Conservation (phyloP, 768 basidiomycete genomes). For the Termitomyces sp. region DNA sequence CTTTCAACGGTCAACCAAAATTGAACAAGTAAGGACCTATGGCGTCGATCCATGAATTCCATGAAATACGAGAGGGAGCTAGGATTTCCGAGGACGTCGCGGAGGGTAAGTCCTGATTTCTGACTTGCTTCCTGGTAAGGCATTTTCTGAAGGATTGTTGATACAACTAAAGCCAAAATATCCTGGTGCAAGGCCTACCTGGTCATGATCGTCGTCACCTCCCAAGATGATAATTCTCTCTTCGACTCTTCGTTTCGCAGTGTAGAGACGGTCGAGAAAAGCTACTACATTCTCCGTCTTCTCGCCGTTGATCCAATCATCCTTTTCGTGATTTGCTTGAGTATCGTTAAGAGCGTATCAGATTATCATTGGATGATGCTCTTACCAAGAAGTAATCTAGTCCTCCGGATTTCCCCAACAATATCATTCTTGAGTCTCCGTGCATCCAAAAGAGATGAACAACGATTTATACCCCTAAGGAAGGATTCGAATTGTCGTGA, state of each 20-base stretch:
- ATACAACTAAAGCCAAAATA: not conserved
- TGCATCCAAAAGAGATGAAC: conserved; percentile 83
- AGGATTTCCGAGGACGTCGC: conserved; percentile 83
- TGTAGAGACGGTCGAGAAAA: conserved; percentile 83
- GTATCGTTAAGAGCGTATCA: not conserved
- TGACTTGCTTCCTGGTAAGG: conserved; percentile 35
- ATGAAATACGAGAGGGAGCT: conserved; percentile 92
- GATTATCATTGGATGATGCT: not conserved
- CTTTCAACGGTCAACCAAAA: conserved; percentile 98
- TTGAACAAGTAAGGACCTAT: conserved; percentile 81
- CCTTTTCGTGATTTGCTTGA: conserved; percentile 78
- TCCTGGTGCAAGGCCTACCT: conserved; percentile 33
- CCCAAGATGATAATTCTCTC: conserved; percentile 79
- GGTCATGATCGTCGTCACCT: conserved; percentile 55
- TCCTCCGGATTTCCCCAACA: conserved; percentile 83
- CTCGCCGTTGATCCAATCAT: conserved; percentile 85
- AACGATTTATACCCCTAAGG: conserved; percentile 75
- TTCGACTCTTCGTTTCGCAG: conserved; percentile 85
- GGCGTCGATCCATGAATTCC: conserved; percentile 95
- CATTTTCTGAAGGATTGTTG: conserved; percentile 19
- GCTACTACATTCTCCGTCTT: conserved; percentile 81
- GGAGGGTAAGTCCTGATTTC: conserved; percentile 52
- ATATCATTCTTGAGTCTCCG: conserved; percentile 89
- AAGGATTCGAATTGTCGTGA: conserved; percentile 87
- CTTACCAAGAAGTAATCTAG: conserved; percentile 67